phyloP scores from a whole-genome alignment of 306 rosid genomes.

The Lathyrus aphaca region DNA sequence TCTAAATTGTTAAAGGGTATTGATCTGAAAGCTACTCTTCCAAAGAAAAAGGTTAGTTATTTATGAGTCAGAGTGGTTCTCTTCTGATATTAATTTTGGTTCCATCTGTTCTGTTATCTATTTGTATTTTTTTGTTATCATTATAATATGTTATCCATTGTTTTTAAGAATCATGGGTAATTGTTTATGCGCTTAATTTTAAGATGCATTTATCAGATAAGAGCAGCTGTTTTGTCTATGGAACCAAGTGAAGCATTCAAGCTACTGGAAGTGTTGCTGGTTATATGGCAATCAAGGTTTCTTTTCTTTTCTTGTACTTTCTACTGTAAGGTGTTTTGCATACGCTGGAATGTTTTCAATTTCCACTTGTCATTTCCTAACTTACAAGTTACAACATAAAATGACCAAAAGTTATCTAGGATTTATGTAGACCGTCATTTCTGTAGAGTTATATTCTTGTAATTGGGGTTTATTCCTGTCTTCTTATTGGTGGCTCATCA shows the following conservation, averaged over 20 bases:
- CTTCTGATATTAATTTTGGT: slow-evolving; percentile 6
- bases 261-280: slow-evolving; percentile 63
- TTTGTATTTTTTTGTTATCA: neutral
- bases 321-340: slow-evolving; percentile 30
- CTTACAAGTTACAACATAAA: slow-evolving; percentile 9
- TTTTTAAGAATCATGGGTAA: slow-evolving; percentile 24
- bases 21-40: slow-evolving; percentile 60
- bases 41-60: slow-evolving; percentile 65
- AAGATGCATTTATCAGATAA: slow-evolving; percentile 56
- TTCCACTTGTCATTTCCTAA: slow-evolving; percentile 20
- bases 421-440: slow-evolving; percentile 3
- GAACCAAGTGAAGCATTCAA: slow-evolving; percentile 60
- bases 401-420: slow-evolving; percentile 17
- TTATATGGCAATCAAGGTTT: slow-evolving; percentile 82
- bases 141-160: slow-evolving; percentile 4
- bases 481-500: neutral
- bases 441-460: neutral
- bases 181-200: slow-evolving; percentile 38
- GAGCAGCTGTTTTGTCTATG: slow-evolving; percentile 60
- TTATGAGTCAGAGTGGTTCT: slow-evolving; percentile 23
- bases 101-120: slow-evolving; percentile 3
- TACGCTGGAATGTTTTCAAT: slow-evolving; percentile 26
- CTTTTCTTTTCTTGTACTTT: slow-evolving; percentile 36
- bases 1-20: slow-evolving; percentile 59
- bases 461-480: neutral